These are phyloP conservation scores for Maudiozyma humilis DNA, from an alignment of 1,139 yeast genomes.

Conservation along the genomic window DNA sequence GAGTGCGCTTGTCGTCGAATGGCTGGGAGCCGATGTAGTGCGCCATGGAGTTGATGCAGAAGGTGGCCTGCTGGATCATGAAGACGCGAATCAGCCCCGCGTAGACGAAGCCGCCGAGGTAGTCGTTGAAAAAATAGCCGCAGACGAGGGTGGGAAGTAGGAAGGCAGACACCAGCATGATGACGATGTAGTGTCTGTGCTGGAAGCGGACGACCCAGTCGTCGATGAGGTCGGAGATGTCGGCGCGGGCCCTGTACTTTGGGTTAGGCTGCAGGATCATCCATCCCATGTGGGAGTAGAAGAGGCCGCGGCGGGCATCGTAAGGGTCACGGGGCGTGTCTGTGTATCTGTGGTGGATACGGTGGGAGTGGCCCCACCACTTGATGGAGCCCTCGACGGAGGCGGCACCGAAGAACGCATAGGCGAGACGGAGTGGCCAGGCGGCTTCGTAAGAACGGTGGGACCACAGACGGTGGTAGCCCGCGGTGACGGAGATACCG, in stretches of 20 bases:
- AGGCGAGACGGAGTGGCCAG: constrained; percentile 59
- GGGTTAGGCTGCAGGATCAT: constrained; percentile 93
- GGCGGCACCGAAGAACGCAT: constrained; percentile 85
- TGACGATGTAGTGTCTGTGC: constrained; percentile 76
- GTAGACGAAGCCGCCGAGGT: constrained; percentile 84
- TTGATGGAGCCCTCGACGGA: constrained; percentile 94
- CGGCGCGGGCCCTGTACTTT: constrained; percentile 90
- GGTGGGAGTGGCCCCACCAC: constrained; percentile 98
- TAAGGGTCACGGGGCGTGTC: constrained; percentile 96
- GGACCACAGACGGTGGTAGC: constrained; percentile 80
- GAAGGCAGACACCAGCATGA: constrained; percentile 62
- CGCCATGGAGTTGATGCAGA: constrained; percentile 96
- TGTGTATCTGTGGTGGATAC: constrained; percentile 95
- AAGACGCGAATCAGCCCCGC: constrained; percentile 82
- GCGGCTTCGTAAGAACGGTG: constrained; percentile 81
- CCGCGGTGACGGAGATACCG: constrained; percentile 94
- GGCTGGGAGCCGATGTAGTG: constrained; percentile 99
- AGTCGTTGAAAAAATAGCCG: constrained; percentile 81
- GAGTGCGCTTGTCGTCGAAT: constrained; percentile 94
- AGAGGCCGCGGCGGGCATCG: constrained; percentile 91
- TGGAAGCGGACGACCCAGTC: constrained; percentile 90
- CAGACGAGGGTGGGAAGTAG: constrained; percentile 69
- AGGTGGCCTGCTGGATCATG: constrained; percentile 92
- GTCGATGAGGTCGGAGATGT: constrained; percentile 80
- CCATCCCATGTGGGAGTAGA: constrained; percentile 98